Evolutionary conservation across 345 rosid species (phyloP).

Genomic region (Carallia brachiata): DNA sequence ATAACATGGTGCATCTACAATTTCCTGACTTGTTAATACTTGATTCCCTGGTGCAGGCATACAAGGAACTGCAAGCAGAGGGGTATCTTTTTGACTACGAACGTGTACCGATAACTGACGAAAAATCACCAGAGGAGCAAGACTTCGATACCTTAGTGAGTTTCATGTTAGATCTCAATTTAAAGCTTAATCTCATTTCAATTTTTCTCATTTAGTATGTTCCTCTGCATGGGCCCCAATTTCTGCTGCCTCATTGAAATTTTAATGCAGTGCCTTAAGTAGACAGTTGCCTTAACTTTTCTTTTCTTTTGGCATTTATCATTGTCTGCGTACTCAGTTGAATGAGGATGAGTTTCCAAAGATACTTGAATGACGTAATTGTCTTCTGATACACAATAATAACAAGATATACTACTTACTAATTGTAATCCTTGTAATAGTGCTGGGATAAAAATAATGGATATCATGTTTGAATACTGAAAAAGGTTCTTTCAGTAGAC

Average conservation of each 20-base stretch:
- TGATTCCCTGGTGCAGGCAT: conserved; percentile 50
- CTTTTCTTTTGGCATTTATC: neutral
- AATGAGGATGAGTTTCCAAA: neutral
- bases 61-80: conserved; percentile 79
- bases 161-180: conserved; percentile 22
- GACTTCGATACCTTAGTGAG: conserved; percentile 91
- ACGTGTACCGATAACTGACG: conserved; percentile 96
- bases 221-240: neutral
- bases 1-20: conserved; percentile 11
- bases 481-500: too few relatives aligned
- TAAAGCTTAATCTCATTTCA: neutral
- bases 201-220: too few relatives aligned
- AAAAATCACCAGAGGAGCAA: conserved; percentile 87
- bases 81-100: conserved; percentile 88
- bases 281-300: neutral
- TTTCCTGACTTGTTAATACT: conserved; percentile 20
- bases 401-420: too few relatives aligned
- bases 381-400: too few relatives aligned
- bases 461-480: too few relatives aligned
- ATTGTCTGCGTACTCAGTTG: neutral
- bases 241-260: conserved; percentile 3
- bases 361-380: too few relatives aligned
- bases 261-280: neutral
- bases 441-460: too few relatives aligned
- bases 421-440: too few relatives aligned